Conservation (phyloP, 1,284 basidiomycete species). For the Dichomitus squalens region DNA sequence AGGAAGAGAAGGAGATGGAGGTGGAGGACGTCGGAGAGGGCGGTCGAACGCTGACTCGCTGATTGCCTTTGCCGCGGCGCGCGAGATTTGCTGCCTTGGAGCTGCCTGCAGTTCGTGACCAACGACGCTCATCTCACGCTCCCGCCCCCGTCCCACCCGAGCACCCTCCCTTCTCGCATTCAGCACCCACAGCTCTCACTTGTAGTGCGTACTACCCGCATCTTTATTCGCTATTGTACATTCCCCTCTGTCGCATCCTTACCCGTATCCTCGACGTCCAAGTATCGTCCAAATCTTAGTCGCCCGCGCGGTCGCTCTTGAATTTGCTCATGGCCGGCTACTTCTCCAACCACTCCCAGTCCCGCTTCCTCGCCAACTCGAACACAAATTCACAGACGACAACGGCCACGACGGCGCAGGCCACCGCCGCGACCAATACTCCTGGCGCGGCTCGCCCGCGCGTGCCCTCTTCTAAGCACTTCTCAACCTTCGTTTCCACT, state of each 20-base stretch:
- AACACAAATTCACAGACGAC: slow-evolving; percentile 27
- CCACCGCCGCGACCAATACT: slow-evolving; percentile 21
- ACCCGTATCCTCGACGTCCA: background rate
- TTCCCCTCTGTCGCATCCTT: background rate
- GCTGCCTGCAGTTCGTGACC: background rate
- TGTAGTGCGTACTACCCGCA: background rate
- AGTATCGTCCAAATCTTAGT: slow-evolving; percentile 3
- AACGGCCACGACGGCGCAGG: slow-evolving; percentile 30
- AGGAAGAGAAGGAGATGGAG: slow-evolving; percentile 1
- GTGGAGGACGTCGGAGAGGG: slow-evolving; percentile 10
- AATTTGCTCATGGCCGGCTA: slow-evolving; percentile 49
- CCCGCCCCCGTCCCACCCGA: slow-evolving; percentile 8
- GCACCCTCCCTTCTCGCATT: slow-evolving; percentile 5
- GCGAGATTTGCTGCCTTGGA: slow-evolving; percentile 12
- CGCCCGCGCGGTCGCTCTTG: slow-evolving; percentile 8
- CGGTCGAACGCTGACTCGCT: slow-evolving; percentile 8
- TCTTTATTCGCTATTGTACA: slow-evolving; percentile 16
- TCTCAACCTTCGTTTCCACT: slow-evolving; percentile 64
- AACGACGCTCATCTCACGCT: slow-evolving; percentile 23
- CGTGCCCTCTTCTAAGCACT: slow-evolving; percentile 66
- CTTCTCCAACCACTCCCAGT: slow-evolving; percentile 80
- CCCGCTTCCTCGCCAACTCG: slow-evolving; percentile 63
- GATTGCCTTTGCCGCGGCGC: slow-evolving; percentile 10
- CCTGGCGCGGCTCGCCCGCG: slow-evolving; percentile 44
- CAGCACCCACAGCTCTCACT: slow-evolving; percentile 1